These are phyloP conservation scores for Hyphochytrium catenoides DNA, from an alignment of 352 stramenopile genomes.

Conservation along the genomic window DNA sequence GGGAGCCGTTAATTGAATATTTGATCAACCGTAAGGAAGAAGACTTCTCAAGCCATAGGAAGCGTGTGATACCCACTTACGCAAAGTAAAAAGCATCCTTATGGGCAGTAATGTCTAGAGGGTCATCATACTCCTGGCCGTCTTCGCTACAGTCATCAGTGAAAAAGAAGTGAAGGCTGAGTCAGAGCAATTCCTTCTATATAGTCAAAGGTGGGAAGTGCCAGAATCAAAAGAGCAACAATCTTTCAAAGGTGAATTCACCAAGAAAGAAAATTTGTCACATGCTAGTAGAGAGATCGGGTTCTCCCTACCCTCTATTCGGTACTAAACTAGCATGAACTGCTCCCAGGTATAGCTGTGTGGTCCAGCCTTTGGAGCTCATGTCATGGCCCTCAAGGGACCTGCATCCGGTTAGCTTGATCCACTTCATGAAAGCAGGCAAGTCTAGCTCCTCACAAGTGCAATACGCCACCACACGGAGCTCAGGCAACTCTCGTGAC, in stretches of 20 bases:
- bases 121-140: slow-evolving; percentile 11
- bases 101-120: slow-evolving; percentile 22
- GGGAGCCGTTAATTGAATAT: no score
- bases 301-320: slow-evolving; percentile 6
- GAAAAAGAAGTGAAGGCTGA: no score
- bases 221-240: background rate
- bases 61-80: slow-evolving; percentile 11
- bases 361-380: slow-evolving; percentile 38
- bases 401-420: slow-evolving; percentile 41
- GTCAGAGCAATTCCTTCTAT: background rate
- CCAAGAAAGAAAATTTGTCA: slow-evolving; percentile 11
- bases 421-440: slow-evolving; percentile 64
- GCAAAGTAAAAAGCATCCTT: slow-evolving; percentile 64
- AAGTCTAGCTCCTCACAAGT: slow-evolving; percentile 50
- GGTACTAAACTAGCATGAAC: slow-evolving; percentile 43
- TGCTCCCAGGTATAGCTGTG: slow-evolving; percentile 64
- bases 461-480: slow-evolving; percentile 47
- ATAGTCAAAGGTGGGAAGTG: background rate
- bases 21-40: background rate
- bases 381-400: slow-evolving; percentile 42
- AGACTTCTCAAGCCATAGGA: slow-evolving; percentile 1
- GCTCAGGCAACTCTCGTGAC: no score
- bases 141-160: background rate
- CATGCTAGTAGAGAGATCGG: slow-evolving; percentile 7
- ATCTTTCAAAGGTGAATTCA: background rate